Percentiles rank a stretch among this genome's conserved stretches.
Conservation (phyloP, 768 basidiomycete genomes). For the Pholiota molesta region DNA sequence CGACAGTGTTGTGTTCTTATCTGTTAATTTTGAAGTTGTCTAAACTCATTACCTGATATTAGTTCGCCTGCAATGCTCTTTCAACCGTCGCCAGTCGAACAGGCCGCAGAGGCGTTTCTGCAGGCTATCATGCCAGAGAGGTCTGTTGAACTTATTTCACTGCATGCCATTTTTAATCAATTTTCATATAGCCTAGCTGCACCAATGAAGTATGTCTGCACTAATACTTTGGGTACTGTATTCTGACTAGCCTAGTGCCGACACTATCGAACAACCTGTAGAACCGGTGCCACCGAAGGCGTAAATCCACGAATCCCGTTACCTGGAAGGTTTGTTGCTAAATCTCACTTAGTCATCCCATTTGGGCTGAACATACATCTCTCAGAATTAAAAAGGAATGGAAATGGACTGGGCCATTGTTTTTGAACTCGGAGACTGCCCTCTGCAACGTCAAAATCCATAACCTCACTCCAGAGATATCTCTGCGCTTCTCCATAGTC, state of each 20-base stretch:
- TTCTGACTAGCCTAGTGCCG: not conserved
- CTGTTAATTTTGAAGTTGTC: not conserved
- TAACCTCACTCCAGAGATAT: constrained; percentile 43
- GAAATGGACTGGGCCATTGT: constrained; percentile 66
- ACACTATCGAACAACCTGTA: not conserved
- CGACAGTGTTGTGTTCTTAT: not conserved
- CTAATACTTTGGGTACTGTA: not conserved
- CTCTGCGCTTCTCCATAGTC: constrained; percentile 50
- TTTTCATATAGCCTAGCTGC: not conserved
- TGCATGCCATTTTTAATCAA: not conserved
- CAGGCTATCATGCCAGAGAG: constrained; percentile 38
- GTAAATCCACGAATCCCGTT: constrained; percentile 3
- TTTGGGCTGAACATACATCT: not conserved
- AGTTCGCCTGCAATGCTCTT: constrained; percentile 15
- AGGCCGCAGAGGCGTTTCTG: constrained; percentile 38
- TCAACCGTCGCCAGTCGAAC: not conserved
- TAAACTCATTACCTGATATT: not conserved
- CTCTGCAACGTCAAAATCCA: constrained; percentile 53
- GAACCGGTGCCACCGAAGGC: not conserved
- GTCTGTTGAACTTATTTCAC: not conserved
- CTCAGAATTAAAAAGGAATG: constrained; percentile 32
- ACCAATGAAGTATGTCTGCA: not conserved
- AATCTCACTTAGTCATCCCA: not conserved
- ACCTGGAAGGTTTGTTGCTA: constrained; percentile 32
- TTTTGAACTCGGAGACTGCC: constrained; percentile 38